Percentiles rank a stretch among this genome's conserved stretches.
Evolutionary conservation across 2,329 filamentous ascomycete genomes (phyloP).

Genomic region (Pleochaeta shiraiana): DNA sequence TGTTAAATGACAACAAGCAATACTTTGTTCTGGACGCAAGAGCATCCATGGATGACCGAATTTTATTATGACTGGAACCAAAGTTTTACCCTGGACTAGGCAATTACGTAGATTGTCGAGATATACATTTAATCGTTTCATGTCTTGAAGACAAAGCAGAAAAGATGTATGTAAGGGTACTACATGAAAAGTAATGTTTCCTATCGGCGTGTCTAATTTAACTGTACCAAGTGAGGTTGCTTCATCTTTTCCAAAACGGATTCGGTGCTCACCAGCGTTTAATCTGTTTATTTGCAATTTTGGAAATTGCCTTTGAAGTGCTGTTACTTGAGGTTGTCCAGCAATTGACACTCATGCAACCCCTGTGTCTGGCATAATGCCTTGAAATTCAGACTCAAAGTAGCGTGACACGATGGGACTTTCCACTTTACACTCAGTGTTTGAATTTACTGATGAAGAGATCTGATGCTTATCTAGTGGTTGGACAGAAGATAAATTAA

Average conservation of each 20-base stretch:
- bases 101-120: neutral
- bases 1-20: neutral
- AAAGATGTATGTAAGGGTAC: neutral
- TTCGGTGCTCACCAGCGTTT: neutral
- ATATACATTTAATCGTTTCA: neutral
- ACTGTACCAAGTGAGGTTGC: neutral
- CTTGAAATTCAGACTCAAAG: neutral
- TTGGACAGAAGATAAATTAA: neutral
- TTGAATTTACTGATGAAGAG: neutral
- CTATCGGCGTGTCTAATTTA: neutral
- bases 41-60: constrained; percentile 4
- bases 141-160: constrained; percentile 1
- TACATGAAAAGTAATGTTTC: neutral
- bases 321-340: neutral
- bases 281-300: neutral
- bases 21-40: neutral
- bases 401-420: neutral
- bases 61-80: neutral
- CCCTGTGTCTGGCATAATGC: neutral
- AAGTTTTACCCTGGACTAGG: neutral
- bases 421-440: neutral
- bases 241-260: neutral
- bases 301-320: neutral
- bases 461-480: neutral
- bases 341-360: neutral